Evolutionary conservation across 345 rosid genomes (phyloP).

Genomic region (Anastatica hierochuntica): DNA sequence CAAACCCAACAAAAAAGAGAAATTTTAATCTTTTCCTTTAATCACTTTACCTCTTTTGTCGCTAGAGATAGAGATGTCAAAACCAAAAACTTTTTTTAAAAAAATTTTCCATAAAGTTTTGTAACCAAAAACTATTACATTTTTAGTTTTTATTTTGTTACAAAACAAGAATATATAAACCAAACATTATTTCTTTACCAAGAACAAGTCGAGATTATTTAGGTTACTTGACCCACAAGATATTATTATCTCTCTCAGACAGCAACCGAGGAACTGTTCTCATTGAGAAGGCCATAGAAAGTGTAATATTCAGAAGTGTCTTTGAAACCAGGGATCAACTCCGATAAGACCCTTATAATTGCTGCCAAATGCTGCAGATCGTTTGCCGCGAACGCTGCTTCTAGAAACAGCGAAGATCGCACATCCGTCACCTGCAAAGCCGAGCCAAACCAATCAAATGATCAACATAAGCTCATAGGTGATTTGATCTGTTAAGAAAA

Average conservation of each 20-base stretch:
- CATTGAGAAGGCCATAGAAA: conserved; percentile 49
- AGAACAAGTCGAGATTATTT: not conserved
- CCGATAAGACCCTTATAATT: conserved; percentile 79
- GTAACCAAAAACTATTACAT: too few species aligned
- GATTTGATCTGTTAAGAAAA: not conserved
- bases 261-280: conserved; percentile 42
- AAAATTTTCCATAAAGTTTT: too few species aligned
- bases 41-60: too few species aligned
- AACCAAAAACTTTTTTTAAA: not conserved
- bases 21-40: not conserved
- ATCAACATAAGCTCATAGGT: not conserved
- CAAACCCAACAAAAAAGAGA: not conserved
- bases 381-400: conserved; percentile 67
- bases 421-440: not conserved
- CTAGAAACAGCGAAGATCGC: conserved; percentile 16
- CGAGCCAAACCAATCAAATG: not conserved
- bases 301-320: conserved; percentile 50
- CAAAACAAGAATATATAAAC: too few species aligned
- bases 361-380: conserved; percentile 81
- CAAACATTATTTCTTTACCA: not conserved
- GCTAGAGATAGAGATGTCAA: not conserved
- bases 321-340: conserved; percentile 46
- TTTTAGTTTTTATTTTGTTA: not conserved
- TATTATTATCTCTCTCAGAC: conserved; percentile 10
- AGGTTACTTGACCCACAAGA: not conserved